Conservation (phyloP, 176 grass and related monocot genomes). For the Phragmites australis region DNA sequence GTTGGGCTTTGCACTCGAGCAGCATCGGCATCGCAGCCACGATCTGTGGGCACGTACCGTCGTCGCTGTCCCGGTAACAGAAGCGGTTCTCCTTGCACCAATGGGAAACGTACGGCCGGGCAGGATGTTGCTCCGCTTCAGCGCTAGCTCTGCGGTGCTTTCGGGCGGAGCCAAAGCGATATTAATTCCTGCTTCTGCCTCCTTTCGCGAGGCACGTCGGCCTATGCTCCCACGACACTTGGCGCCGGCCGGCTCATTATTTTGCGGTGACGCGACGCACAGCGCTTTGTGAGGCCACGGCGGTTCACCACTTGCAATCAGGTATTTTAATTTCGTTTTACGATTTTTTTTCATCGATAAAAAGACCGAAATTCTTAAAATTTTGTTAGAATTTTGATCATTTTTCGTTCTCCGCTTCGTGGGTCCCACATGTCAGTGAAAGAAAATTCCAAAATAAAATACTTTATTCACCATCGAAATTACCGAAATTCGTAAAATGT, state of each 20-base stretch:
- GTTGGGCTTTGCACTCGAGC: background rate
- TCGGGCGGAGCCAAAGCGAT: background rate
- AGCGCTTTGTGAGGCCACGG: background rate
- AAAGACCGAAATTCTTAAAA: no score
- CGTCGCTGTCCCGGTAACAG: background rate
- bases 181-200: background rate
- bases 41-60: background rate
- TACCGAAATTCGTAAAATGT: no score
- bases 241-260: background rate
- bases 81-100: background rate
- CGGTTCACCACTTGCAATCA: background rate
- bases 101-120: background rate
- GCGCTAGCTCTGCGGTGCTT: background rate
- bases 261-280: background rate
- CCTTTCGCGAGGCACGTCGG: constrained; percentile 20
- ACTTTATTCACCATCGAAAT: no score
- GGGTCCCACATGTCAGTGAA: no score
- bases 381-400: no score
- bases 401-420: no score
- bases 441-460: no score
- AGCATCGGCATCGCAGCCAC: background rate
- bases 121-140: no score
- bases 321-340: no score
- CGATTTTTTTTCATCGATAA: no score
- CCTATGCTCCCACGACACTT: constrained; percentile 26